Conservation (phyloP, 2,329 filamentous ascomycete genomes). For the Harringtonia aguacate region DNA sequence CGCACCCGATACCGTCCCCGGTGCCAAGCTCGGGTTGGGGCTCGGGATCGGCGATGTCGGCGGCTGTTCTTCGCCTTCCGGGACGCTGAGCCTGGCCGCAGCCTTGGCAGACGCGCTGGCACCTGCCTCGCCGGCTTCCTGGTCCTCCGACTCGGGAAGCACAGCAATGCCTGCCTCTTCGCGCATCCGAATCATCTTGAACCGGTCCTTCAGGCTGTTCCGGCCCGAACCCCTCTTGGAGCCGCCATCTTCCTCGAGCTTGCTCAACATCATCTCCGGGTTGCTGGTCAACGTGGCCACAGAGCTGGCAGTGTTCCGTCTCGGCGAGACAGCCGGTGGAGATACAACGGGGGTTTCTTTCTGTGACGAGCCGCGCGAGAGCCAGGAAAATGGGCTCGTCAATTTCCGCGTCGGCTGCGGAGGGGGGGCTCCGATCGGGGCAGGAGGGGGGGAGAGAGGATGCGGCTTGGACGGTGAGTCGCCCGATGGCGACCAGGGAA, state of each 20-base stretch:
- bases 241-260: constrained; percentile 56
- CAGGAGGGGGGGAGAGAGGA: constrained; percentile 12
- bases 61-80: constrained; percentile 12
- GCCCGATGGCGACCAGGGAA: constrained; percentile 56
- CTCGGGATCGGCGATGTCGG: constrained; percentile 44
- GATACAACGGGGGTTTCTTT: constrained; percentile 37
- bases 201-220: constrained; percentile 65
- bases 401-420: constrained; percentile 50
- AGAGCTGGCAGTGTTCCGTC: constrained; percentile 68
- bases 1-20: constrained; percentile 76
- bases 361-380: constrained; percentile 56
- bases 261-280: constrained; percentile 66
- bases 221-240: constrained; percentile 33
- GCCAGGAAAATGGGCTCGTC: constrained; percentile 79
- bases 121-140: constrained; percentile 15
- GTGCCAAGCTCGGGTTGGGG: constrained; percentile 62
- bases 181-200: constrained; percentile 65
- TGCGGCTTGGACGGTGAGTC: constrained; percentile 33
- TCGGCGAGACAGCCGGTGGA: constrained; percentile 26
- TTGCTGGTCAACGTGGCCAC: constrained; percentile 71
- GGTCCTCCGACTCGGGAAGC: constrained; percentile 25
- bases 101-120: constrained; percentile 13
- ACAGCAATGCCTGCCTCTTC: constrained; percentile 54
- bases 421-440: constrained; percentile 24
- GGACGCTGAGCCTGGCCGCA: constrained; percentile 3